Base-by-base conservation (phyloP, 176 grass and related monocot genomes). In the Oryza meridionalis region DNA sequence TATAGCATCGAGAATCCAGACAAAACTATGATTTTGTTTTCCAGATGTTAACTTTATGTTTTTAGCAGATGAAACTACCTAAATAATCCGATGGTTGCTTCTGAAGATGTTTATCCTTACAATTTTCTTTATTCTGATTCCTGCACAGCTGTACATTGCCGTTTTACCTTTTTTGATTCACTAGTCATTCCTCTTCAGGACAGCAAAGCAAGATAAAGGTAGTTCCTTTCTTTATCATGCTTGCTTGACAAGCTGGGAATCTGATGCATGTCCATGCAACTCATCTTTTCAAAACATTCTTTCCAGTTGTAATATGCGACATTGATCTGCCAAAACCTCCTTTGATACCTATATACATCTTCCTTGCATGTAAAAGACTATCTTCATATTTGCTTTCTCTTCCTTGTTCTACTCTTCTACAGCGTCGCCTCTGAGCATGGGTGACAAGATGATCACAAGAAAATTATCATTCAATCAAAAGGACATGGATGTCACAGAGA, bases 191-290 rank as follows among this genome's bases (percentile, higher is more conserved):
- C 29, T 63, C 65, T 82, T 66, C 67, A 78, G 67, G 63, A 40
- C 50, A 86, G 45, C 67, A 90, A 82, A 90, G 81, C 33, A 84
- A 75, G 74, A 38, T 82, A 90, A 90, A 67, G 45, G 31, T 73
- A 72, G 3, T 82, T 68, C 21, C 61, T 82, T 86, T 82, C 79
- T 73, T 86, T 86, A 73, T 73, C 33, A 78, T 86, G 67, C 84
- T 78, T 9, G 68, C 88, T 90, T 73, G 73, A 78, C 88, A 90
- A 90, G 88, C 67, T 27, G 82, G 67, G 84, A 86, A 90, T 90
- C 73, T 47, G 67, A 86, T 86, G 74, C 79, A 45, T 73, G 73
- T 67, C 58, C 88, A 61, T 50, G 46, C 72, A 12, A 81, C 70
- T 27, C 24, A 44, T 69, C 35, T 86, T 77, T 86, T 44, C 35